These are phyloP conservation scores for Nannochloropsis granulata DNA, from an alignment of 108 stramenopile genomes.

Conservation along the genomic window DNA sequence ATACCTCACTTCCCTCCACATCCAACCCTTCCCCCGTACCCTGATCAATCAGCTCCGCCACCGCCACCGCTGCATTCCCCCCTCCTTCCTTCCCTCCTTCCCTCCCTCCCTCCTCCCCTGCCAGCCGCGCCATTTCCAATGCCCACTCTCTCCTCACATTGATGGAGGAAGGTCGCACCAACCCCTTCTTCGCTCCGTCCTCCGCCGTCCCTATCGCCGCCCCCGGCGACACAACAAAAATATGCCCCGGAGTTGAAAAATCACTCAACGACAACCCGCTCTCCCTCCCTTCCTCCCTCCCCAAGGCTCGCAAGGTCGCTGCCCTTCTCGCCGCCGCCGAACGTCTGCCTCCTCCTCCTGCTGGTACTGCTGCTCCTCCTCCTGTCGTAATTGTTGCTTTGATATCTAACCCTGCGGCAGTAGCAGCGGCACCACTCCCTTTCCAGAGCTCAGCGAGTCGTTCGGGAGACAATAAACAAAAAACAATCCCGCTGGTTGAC, in stretches of 20 bases:
- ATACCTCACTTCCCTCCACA: conserved; percentile 68
- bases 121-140: conserved; percentile 52
- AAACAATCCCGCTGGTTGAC: not conserved
- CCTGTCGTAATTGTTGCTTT: conserved; percentile 54
- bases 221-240: conserved; percentile 64
- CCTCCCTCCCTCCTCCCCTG: conserved; percentile 62
- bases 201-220: not conserved
- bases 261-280: conserved; percentile 33
- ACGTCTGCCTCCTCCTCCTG: conserved; percentile 75
- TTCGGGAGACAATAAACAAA: not conserved
- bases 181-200: not conserved
- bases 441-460: not conserved
- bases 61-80: conserved; percentile 40
- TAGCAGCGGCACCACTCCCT: not conserved
- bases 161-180: not conserved
- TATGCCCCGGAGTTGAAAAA: conserved; percentile 76
- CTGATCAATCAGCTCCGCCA: conserved; percentile 73
- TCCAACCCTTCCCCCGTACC: conserved; percentile 69
- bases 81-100: conserved; percentile 58
- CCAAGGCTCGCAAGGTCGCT: conserved; percentile 80
- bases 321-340: conserved; percentile 64
- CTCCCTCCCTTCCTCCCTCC: conserved; percentile 58
- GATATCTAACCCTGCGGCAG: conserved; percentile 34
- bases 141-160: not conserved
- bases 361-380: conserved; percentile 70